Base-by-base conservation (phyloP, 805 yeast species). In the Millerozyma miso region DNA sequence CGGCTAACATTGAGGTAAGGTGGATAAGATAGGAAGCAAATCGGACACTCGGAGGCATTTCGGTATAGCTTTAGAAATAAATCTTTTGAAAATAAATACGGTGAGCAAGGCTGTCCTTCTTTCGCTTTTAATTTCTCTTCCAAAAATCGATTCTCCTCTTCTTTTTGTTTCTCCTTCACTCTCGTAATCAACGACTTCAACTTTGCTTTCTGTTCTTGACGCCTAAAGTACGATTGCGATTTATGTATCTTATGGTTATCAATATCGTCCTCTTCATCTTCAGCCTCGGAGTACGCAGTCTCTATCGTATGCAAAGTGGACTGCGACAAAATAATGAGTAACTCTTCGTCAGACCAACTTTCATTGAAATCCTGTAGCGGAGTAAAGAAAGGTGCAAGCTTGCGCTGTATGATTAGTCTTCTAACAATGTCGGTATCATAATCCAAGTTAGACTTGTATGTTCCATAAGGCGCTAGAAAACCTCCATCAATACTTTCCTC, bases 401-500 rank as follows among this genome's bases (percentile, higher is more conserved):
- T 76, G 38, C 99, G 74, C 23, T 78, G 77, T 15, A 81, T 68
- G 17, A 91, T 85, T 33, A 85, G 67, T 14, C 68, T 75, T 41
- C 86, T 75, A n/a, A 93, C 97, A 3, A 84, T 69, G 13, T 76
- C 77, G 13, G 85, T 76, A 54, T 84, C 77, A 65, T 80, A 91
- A 59, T 87, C 96, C 42, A 84, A 60, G 52, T 81, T 83, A 37
- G 85, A 81, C 49, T 81, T 78, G 63, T 91, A 91, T 26, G 86
- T 85, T 1, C 97, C 97, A 63, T 78, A 87, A 0, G 98, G 97
- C 1, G 95, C 96, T 49, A 91, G 65, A 58, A 69, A 89, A 1
- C 99, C 99, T 15, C 99, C 99, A 64, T 93, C 98, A 13, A 91
- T 96, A 48, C 71, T 79, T 55, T 88, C 95, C 33, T 71, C 71